A percentile compares a stretch with the other conserved stretches of the same genome.
phyloP scores from a whole-genome alignment of 768 basidiomycete species.

The Suillus subluteus region DNA sequence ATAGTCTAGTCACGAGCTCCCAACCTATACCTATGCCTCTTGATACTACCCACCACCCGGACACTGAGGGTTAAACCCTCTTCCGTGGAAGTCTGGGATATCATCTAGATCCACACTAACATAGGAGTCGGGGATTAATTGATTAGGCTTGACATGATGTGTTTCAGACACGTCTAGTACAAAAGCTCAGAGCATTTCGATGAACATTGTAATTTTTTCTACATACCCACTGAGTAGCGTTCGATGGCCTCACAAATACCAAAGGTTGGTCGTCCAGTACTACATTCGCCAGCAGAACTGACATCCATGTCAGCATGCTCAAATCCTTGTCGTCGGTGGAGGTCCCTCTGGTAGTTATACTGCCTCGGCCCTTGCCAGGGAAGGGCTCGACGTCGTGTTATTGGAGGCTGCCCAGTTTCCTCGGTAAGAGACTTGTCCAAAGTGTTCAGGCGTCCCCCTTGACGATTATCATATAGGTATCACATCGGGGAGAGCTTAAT shows the following conservation, averaged over 20 bases:
- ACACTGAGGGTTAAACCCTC: too few species aligned
- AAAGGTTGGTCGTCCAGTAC: conserved; percentile 15
- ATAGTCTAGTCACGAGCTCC: too few species aligned
- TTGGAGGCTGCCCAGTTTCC: conserved; percentile 61
- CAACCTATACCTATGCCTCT: too few species aligned
- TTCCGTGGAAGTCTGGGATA: too few species aligned
- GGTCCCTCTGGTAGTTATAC: conserved; percentile 62
- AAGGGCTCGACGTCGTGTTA: conserved; percentile 59
- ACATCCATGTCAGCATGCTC: conserved; percentile 22
- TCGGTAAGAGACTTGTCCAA: conserved; percentile 36
- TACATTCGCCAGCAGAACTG: background rate
- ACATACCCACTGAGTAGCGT: background rate
- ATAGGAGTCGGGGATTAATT: too few species aligned
- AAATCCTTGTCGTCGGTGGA: conserved; percentile 56
- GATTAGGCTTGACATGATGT: too few species aligned
- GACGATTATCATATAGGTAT: conserved; percentile 34
- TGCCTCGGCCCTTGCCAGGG: conserved; percentile 57
- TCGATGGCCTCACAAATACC: conserved; percentile 15
- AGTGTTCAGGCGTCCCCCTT: background rate
- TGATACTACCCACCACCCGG: too few species aligned
- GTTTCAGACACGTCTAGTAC: background rate
- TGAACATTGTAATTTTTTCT: background rate
- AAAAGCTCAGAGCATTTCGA: background rate
- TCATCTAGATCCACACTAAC: too few species aligned
- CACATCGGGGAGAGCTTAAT: conserved; percentile 53